Percentiles rank a stretch among this genome's conserved stretches.
phyloP scores from a whole-genome alignment of 257 asterid genomes.

The Jacaranda mimosifolia region DNA sequence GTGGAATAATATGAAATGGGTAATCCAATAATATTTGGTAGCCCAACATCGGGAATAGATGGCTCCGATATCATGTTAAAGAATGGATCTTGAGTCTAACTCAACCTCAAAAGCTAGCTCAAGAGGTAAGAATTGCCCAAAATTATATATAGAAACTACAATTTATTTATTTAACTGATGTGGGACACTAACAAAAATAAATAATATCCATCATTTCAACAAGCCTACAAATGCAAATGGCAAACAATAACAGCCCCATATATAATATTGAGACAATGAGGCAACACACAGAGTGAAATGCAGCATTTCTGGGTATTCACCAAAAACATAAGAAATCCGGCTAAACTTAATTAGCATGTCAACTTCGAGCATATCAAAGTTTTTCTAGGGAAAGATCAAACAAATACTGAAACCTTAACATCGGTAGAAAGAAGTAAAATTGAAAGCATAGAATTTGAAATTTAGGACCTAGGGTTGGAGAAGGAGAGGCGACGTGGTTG shows the following conservation, averaged over 20 bases:
- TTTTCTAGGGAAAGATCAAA: neutral
- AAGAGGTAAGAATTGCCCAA: too few relatives aligned
- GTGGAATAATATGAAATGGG: too few relatives aligned
- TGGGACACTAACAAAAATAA: too few relatives aligned
- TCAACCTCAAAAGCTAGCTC: too few relatives aligned
- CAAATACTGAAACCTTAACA: neutral
- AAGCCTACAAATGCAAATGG: neutral
- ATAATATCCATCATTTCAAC: conserved; percentile 8
- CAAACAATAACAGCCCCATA: neutral
- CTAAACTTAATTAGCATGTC: neutral
- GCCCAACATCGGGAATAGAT: too few relatives aligned
- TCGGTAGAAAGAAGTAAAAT: neutral
- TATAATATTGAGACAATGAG: neutral
- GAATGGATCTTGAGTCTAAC: too few relatives aligned
- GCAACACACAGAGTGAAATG: neutral
- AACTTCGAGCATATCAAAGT: neutral
- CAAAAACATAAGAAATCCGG: neutral
- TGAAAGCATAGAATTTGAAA: neutral
- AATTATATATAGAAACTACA: too few relatives aligned
- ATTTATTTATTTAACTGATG: too few relatives aligned
- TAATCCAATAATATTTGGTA: too few relatives aligned
- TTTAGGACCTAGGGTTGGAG: conserved; percentile 62
- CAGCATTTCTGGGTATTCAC: neutral
- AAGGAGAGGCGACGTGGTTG: conserved; percentile 66
- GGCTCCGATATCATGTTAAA: too few relatives aligned